Evolutionary conservation across 225 moss, liverwort and hornwort species (phyloP), one percentile per base, ranked within the genome.

Genomic region (Polytrichum commune): DNA sequence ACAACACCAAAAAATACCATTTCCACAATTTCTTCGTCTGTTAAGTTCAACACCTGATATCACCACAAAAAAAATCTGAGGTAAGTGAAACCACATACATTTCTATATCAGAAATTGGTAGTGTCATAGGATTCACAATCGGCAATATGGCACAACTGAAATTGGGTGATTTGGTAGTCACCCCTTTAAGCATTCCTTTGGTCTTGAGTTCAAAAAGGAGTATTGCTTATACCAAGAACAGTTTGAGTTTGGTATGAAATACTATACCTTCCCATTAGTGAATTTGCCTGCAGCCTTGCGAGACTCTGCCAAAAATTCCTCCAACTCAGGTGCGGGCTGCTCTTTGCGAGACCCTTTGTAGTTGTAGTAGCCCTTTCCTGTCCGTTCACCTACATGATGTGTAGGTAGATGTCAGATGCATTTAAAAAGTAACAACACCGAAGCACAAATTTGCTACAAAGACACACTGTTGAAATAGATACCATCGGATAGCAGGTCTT

Each of bases 1-100:
- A 95, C 90, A 7, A 88, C 86, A 67, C 90, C 93, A 30, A 80
- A 95, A 30, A 95, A 86, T 0, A 88, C 33, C 93, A 91, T 90
- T 65, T 91, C 95, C 74, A 95, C 75, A 24, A 95, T 72, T 62
- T 91, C 95, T 74, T 90, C 80, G 72, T 93, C 95, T 27, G 95
- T 84, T 27, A 93, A 65, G 57, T 72, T 55, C 29, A 79, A 69
- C 38, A 72, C 85, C 95, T 95, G 81, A 35, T 60, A 33, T 66
- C 69, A 54, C 0, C 16, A 73, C 13, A 46, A 13, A 46, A 7
- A 46, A 46, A 62, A 13, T 22, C n/a, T 22, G 61, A 61, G 61
- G 22, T 23, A 62, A 62, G 23, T 62, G 20, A 62, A 62, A 62
- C 61, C 61, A 62, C 61, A 16, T 46, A 16, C 46, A 46, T 13